These are phyloP conservation scores for Podospora tetraspora DNA, from an alignment of 495 filamentous ascomycete genomes.

Conservation along the genomic window DNA sequence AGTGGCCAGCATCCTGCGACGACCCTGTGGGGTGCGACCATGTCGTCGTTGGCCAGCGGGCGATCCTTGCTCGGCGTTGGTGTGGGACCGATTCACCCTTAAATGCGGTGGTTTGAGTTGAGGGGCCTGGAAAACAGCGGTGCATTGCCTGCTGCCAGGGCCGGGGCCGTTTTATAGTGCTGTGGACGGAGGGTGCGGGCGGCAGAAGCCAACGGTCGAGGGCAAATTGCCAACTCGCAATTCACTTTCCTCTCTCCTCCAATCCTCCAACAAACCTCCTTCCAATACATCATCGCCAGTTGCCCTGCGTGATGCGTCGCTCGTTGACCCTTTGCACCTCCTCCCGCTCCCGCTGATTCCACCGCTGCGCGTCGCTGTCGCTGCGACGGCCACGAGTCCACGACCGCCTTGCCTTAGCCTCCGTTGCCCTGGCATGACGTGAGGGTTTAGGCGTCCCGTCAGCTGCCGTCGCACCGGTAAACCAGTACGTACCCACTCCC, in stretches of 20 bases:
- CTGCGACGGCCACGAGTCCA: not conserved
- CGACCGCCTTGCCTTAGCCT: not conserved
- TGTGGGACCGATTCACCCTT: not conserved
- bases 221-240: not conserved
- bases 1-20: not conserved
- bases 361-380: slow-evolving; percentile 1
- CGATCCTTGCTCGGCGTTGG: not conserved
- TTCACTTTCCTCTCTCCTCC: not conserved
- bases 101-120: not conserved
- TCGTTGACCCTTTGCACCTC: slow-evolving; percentile 17
- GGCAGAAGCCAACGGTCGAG: not conserved
- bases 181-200: not conserved
- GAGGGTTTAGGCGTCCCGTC: not conserved
- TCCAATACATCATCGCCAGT: not conserved
- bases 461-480: slow-evolving; percentile 1
- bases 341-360: not conserved
- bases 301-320: slow-evolving; percentile 13
- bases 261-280: not conserved
- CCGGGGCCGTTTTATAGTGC: not conserved
- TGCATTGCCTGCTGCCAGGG: not conserved
- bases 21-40: not conserved
- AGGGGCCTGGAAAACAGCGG: not conserved
- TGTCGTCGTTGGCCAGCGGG: not conserved
- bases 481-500: not conserved
- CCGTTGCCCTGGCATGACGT: slow-evolving; percentile 4